Conservation (phyloP, 352 stramenopile species). For the Achlya hypogyna region DNA sequence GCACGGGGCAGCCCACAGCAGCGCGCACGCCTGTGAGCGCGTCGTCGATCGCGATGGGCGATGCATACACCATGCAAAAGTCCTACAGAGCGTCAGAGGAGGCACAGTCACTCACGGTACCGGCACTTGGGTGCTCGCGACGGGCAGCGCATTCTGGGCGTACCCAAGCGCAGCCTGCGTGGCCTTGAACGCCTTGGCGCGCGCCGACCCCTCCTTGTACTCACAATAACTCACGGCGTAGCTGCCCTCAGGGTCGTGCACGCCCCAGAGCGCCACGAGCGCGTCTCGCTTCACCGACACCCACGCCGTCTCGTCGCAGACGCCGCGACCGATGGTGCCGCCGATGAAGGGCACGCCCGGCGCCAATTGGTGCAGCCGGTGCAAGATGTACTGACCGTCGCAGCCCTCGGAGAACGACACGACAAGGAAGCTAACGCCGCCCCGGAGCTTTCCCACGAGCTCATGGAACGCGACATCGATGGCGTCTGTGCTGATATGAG, state of each 20-base stretch:
- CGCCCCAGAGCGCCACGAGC: slow-evolving; percentile 73
- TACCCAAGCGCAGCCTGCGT: slow-evolving; percentile 48
- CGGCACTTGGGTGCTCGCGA: background rate
- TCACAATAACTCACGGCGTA: slow-evolving; percentile 75
- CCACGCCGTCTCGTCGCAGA: slow-evolving; percentile 83
- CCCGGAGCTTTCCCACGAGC: slow-evolving; percentile 63
- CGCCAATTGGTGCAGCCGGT: slow-evolving; percentile 57
- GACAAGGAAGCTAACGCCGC: slow-evolving; percentile 76
- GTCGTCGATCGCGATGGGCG: slow-evolving; percentile 70
- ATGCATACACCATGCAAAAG: slow-evolving; percentile 75
- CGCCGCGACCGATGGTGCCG: slow-evolving; percentile 62
- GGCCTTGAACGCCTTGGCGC: slow-evolving; percentile 67
- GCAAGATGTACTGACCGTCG: slow-evolving; percentile 61
- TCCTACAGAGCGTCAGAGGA: slow-evolving; percentile 12
- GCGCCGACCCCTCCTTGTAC: slow-evolving; percentile 70
- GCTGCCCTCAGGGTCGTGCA: slow-evolving; percentile 72
- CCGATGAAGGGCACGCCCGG: slow-evolving; percentile 77
- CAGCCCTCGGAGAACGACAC: slow-evolving; percentile 80
- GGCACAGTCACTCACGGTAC: background rate
- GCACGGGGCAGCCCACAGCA: slow-evolving; percentile 66
- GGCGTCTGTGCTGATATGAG: slow-evolving; percentile 59
- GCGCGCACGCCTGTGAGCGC: slow-evolving; percentile 75
- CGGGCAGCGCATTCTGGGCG: background rate
- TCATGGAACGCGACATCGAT: slow-evolving; percentile 74
- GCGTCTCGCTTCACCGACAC: slow-evolving; percentile 80